phyloP scores from a whole-genome alignment of 768 basidiomycete species.

The Mrakia blollopis region DNA sequence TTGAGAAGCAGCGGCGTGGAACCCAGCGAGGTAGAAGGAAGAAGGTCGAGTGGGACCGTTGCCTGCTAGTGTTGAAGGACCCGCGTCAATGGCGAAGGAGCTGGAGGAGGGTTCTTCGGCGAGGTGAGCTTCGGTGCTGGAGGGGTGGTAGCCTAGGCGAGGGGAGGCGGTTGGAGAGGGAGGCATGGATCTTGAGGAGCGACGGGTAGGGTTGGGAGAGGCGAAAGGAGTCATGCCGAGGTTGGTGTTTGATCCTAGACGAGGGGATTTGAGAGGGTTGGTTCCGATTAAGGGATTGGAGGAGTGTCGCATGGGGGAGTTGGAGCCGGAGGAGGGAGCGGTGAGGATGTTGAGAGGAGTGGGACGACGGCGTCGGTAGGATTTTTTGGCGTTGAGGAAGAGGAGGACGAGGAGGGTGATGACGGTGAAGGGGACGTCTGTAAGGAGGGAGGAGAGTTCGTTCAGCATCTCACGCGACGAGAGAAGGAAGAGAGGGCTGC shows the following conservation, averaged over 20 bases:
- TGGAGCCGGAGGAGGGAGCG: background rate
- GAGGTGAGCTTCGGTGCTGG: background rate
- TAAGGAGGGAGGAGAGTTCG: no score
- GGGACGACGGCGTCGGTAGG: background rate
- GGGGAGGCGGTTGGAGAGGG: background rate
- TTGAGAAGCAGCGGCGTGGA: background rate
- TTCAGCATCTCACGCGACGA: background rate
- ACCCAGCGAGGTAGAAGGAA: background rate
- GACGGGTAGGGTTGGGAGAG: slow-evolving; percentile 14
- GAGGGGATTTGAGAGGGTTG: slow-evolving; percentile 7
- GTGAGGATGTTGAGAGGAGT: background rate
- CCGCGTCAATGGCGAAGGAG: background rate
- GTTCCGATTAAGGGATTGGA: background rate
- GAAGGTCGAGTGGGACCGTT: background rate
- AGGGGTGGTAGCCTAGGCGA: background rate
- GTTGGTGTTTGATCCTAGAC: background rate
- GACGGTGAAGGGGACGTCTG: slow-evolving; percentile 54
- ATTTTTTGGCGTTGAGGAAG: slow-evolving; percentile 32
- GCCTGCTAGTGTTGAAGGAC: background rate
- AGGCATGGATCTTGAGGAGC: slow-evolving; percentile 12
- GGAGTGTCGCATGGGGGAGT: slow-evolving; percentile 7
- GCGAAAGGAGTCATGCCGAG: slow-evolving; percentile 21
- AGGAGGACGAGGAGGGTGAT: slow-evolving; percentile 53
- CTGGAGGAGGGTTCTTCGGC: background rate
- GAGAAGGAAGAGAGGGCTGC: no score